Conservation (phyloP, 345 rosid genomes). For the Isatis tinctoria region DNA sequence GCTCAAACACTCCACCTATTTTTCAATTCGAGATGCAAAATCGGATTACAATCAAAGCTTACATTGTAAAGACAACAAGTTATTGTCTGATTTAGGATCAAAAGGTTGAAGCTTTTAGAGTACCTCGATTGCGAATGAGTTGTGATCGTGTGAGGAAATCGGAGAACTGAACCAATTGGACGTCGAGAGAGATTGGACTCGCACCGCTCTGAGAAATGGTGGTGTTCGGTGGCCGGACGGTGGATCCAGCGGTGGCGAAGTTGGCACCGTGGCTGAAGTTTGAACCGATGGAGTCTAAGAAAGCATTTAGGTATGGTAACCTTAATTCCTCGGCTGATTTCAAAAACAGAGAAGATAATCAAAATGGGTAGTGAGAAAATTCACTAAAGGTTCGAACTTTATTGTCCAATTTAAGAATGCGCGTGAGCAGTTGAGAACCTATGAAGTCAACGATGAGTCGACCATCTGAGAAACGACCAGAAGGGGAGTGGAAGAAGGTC, state of each 20-base stretch:
- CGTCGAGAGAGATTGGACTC: slow-evolving; percentile 71
- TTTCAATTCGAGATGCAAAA: not conserved
- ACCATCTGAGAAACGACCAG: slow-evolving; percentile 69
- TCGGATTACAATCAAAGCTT: not conserved
- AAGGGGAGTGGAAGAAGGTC: slow-evolving; percentile 52
- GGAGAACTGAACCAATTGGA: slow-evolving; percentile 56
- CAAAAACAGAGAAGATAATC: not conserved
- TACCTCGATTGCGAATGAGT: slow-evolving; percentile 42
- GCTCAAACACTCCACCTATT: slow-evolving; percentile 35
- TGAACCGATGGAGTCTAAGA: slow-evolving; percentile 57
- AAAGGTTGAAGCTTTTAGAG: slow-evolving; percentile 13
- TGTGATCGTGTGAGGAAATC: slow-evolving; percentile 48
- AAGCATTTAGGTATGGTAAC: slow-evolving; percentile 52
- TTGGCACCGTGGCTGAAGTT: slow-evolving; percentile 84
- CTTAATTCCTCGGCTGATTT: slow-evolving; percentile 47
- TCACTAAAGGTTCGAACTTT: not conserved
- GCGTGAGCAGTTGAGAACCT: slow-evolving; percentile 38
- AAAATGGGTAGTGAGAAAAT: not conserved
- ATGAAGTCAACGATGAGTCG: slow-evolving; percentile 65
- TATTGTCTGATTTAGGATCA: not conserved
- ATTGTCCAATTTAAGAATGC: not conserved
- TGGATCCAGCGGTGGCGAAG: slow-evolving; percentile 78
- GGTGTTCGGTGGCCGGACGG: slow-evolving; percentile 56
- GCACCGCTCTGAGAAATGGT: slow-evolving; percentile 53
- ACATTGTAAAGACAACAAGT: not conserved